A percentile compares a stretch with the other conserved stretches of the same genome.
Evolutionary conservation across 2,329 filamentous ascomycete genomes (phyloP).

Genomic region (Colletotrichum sp.): DNA sequence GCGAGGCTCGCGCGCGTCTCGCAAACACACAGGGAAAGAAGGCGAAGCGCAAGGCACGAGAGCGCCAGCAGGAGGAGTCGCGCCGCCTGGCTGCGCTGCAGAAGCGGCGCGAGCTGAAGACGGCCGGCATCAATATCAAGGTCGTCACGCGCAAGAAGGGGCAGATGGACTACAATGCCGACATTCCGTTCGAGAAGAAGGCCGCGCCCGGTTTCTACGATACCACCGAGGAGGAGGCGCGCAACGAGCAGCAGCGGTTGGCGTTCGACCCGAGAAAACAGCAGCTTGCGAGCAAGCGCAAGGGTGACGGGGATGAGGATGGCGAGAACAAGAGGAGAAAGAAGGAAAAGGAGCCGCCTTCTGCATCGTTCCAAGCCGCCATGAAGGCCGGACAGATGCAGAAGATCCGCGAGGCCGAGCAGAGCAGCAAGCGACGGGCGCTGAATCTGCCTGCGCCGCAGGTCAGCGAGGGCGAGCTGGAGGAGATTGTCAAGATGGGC

Average conservation of each 20-base stretch:
- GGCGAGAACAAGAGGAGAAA: conserved; percentile 81
- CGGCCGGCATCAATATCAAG: conserved; percentile 98
- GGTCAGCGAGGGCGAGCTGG: conserved; percentile 89
- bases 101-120: conserved; percentile 95
- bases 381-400: conserved; percentile 94
- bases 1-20: conserved; percentile 92
- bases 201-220: conserved; percentile 91
- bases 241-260: conserved; percentile 84
- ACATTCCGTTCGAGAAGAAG: conserved; percentile 96
- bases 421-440: conserved; percentile 88
- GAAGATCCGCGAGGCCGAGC: conserved; percentile 93
- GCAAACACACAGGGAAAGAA: conserved; percentile 99
- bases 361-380: conserved; percentile 82
- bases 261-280: conserved; percentile 93
- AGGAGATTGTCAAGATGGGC: conserved; percentile 99
- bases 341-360: conserved; percentile 82
- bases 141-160: conserved; percentile 89
- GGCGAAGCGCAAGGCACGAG: conserved; percentile 95
- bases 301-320: conserved; percentile 87
- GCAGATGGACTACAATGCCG: conserved; percentile 99
- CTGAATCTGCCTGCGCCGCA: conserved; percentile 89
- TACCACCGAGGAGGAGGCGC: conserved; percentile 79
- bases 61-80: conserved; percentile 94
- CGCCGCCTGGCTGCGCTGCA: conserved; percentile 87
- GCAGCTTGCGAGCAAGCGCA: conserved; percentile 89